Evolutionary conservation across 2,329 filamentous ascomycete genomes (phyloP).

Genomic region (Trichothecium sympodiale): DNA sequence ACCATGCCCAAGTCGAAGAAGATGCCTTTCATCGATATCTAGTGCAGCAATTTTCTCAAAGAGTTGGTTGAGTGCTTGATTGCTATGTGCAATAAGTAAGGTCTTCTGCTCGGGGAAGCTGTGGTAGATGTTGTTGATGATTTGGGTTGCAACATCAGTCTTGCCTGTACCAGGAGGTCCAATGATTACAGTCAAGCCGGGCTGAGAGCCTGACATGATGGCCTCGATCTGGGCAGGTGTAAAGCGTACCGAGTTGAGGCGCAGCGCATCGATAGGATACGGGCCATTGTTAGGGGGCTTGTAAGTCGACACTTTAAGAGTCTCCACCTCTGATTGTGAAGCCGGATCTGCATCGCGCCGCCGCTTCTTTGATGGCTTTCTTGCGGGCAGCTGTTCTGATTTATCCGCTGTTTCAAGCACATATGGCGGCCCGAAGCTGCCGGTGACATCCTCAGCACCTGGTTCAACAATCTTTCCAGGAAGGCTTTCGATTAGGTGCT

Average conservation of each 20-base stretch:
- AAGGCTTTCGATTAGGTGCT: constrained; percentile 81
- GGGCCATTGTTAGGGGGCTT: constrained; percentile 80
- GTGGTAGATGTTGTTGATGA: constrained; percentile 98
- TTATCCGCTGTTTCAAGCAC: constrained; percentile 59
- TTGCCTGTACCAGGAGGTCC: constrained; percentile 95
- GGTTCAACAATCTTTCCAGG: constrained; percentile 82
- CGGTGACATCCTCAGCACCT: constrained; percentile 49
- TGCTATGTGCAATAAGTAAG: constrained; percentile 88
- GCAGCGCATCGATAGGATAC: constrained; percentile 75
- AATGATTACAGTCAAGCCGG: constrained; percentile 85
- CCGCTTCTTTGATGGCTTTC: constrained; percentile 73
- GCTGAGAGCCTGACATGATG: constrained; percentile 86
- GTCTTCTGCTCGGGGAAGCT: constrained; percentile 92
- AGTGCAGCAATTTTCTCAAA: constrained; percentile 97
- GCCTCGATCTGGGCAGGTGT: constrained; percentile 87
- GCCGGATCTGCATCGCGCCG: constrained; percentile 65
- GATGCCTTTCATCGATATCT: constrained; percentile 89
- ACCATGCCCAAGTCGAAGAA: constrained; percentile 84
- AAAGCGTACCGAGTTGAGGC: constrained; percentile 74
- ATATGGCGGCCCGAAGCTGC: constrained; percentile 79
- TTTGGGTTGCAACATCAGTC: constrained; percentile 97
- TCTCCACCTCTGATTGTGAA: constrained; percentile 51
- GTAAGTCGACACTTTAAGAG: constrained; percentile 79
- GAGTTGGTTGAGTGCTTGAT: constrained; percentile 92
- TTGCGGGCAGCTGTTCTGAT: constrained; percentile 25